Evolutionary conservation across 2,329 filamentous ascomycete species (phyloP), one percentile per base, ranked within the genome.

Genomic region (Curvularia sp.): DNA sequence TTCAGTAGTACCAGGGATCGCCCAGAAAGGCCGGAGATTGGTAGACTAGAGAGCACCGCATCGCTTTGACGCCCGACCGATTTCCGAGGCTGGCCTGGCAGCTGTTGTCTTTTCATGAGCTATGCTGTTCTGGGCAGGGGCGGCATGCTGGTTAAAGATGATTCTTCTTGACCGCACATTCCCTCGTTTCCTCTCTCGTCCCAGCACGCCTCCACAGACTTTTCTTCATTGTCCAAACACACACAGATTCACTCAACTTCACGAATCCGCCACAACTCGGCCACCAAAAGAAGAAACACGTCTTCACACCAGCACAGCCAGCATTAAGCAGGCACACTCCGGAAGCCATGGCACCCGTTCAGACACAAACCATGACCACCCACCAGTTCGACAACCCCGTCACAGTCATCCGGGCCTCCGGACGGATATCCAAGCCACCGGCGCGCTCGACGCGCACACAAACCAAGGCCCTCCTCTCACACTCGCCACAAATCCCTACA

Each of bases 331-430:
- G 24, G 48, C 51, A 38, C 12, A 44, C 20, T 9, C 44, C 44
- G 5, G 31, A 46, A 15, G 54, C 46, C 57, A 70, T 70, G 67
- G 66, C 66, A 30, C 65, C 66, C n/a, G 62, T 68, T 28, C 66
- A 69, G 53, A 70, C 66, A n/a, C 67, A 70, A 52, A 70, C 66
- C n/a, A 67, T 69, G 46, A 60, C 62, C 43, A 59, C 62, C 49
- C 62, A 61, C 56, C 62, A 65, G 30, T 62, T 68, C 57, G 53
- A 55, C 58, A 70, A 59, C 57, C 64, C 65, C 33, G 52, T 62
- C 52, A 64, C 62, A 53, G 63, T 69, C 42, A 58, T 69, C 28
- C 55, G 61, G 46, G 53, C 59, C n/a, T 65, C 65, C 4, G 61
- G 61, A 41, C 64, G 66, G 46, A 52, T 60, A 50, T 61, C 61